Conservation (phyloP, 306 rosid species). For the Vicia faba region DNA sequence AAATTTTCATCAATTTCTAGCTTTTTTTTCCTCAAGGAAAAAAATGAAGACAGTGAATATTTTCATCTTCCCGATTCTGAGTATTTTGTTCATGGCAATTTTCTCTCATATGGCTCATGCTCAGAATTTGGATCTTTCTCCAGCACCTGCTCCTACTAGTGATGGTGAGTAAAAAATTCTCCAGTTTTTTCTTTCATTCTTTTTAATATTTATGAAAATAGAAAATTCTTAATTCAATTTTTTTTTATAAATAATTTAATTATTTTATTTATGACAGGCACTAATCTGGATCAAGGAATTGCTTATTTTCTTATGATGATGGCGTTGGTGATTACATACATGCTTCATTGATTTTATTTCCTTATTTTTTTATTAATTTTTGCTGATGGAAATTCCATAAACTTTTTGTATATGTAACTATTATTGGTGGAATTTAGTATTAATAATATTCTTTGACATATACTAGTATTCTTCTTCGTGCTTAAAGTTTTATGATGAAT, state of each 20-base stretch:
- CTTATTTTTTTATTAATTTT: not conserved
- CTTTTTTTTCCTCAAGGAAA: not conserved
- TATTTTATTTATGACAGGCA: no score
- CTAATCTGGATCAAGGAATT: conserved; percentile 62
- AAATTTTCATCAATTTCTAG: not conserved
- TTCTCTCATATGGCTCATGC: conserved; percentile 42
- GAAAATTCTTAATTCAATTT: no score
- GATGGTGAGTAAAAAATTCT: not conserved
- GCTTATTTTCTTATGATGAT: conserved; percentile 63
- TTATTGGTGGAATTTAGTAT: not conserved
- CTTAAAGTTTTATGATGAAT: not conserved
- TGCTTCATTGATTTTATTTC: conserved; percentile 48
- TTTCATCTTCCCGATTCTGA: conserved; percentile 45
- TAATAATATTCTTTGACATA: not conserved
- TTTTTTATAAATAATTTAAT: no score
- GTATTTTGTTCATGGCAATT: conserved; percentile 46
- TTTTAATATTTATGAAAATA: no score
- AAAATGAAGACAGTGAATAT: conserved; percentile 40
- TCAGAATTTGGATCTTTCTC: conserved; percentile 52
- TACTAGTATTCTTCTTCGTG: not conserved
- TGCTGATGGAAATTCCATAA: conserved; percentile 19
- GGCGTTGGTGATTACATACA: conserved; percentile 69
- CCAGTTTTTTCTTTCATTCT: no score
- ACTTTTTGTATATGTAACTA: conserved; percentile 27
- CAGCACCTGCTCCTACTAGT: conserved; percentile 49